Percentiles rank a stretch among this genome's conserved stretches.
Conservation (phyloP, 306 rosid species). For the Castanea sativa region DNA sequence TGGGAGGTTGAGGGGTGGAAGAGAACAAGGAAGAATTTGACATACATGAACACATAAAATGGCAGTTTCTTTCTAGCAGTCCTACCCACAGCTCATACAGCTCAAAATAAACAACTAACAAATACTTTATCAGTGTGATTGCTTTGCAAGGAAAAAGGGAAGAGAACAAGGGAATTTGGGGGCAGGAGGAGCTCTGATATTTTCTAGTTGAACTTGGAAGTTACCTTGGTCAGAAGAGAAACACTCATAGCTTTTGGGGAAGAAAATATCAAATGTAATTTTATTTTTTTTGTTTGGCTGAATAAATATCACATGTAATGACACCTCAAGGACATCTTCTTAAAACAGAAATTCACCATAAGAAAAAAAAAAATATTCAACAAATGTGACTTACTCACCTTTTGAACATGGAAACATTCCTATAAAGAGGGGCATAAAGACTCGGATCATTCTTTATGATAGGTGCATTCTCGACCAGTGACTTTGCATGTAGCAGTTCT, state of each 20-base stretch:
- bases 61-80: not conserved
- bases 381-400: constrained; percentile 38
- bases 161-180: not conserved
- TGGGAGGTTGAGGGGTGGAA: too few species aligned
- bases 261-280: not conserved
- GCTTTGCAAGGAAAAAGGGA: not conserved
- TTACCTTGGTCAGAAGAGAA: not conserved
- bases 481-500: constrained; percentile 50
- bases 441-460: constrained; percentile 37
- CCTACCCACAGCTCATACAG: not conserved
- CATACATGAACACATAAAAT: not conserved
- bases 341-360: not conserved
- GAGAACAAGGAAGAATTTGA: not conserved
- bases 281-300: too few species aligned
- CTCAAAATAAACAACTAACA: not conserved
- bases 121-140: not conserved
- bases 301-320: not conserved
- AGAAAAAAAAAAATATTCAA: not conserved
- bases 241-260: not conserved
- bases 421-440: constrained; percentile 67
- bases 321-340: not conserved
- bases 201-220: not conserved
- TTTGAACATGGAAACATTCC: constrained; percentile 72
- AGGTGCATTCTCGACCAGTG: constrained; percentile 76
- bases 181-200: not conserved